Conservation (phyloP, 345 rosid species). For the Firmiana major region DNA sequence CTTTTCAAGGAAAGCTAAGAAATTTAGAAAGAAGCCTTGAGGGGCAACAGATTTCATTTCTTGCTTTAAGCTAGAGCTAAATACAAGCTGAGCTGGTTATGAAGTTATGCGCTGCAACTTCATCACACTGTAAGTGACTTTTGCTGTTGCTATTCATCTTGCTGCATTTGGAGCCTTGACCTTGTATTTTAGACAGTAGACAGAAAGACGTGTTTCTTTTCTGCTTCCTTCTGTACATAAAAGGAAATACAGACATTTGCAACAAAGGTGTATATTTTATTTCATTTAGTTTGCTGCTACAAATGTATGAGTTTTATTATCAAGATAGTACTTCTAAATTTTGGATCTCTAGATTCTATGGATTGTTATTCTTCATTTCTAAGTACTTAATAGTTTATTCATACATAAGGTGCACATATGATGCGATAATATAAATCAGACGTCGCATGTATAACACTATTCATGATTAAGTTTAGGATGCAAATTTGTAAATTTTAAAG, state of each 20-base stretch:
- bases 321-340: no score
- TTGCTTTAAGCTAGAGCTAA: neutral
- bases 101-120: neutral
- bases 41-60: neutral
- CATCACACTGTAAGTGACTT: neutral
- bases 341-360: no score
- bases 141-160: neutral
- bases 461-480: no score
- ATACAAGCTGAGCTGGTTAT: constrained; percentile 3
- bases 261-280: neutral
- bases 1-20: constrained; percentile 63
- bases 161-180: neutral
- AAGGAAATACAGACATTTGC: neutral
- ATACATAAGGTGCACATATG: no score
- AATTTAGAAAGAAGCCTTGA: constrained; percentile 34
- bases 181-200: neutral
- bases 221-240: neutral
- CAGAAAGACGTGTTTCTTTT: neutral
- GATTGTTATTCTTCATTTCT: no score
- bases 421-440: no score
- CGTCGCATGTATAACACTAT: no score
- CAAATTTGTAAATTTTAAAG: no score
- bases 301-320: neutral
- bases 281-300: neutral
- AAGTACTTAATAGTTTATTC: no score